These are phyloP conservation scores for Galium porrigens DNA, from an alignment of 305 asterid genomes.

Conservation along the genomic window DNA sequence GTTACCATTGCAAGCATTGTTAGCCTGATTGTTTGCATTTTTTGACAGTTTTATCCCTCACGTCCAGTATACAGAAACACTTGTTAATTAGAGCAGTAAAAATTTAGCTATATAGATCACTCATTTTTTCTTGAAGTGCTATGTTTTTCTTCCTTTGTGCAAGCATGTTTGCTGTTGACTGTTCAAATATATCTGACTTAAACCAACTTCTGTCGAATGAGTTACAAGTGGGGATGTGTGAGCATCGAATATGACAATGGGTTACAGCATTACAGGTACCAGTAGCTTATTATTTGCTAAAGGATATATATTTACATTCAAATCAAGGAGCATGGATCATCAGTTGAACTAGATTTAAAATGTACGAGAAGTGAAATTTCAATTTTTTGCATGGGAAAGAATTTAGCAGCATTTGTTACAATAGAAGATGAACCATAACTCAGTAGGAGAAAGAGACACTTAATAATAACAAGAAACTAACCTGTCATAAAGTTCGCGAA, in stretches of 20 bases:
- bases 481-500: constrained; percentile 44
- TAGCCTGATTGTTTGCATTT: no score
- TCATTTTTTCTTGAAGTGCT: background rate
- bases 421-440: background rate
- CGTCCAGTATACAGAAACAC: background rate
- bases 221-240: no score
- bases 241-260: no score
- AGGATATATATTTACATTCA: background rate
- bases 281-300: background rate
- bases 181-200: background rate
- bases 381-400: background rate
- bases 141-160: background rate
- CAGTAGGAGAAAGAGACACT: constrained; percentile 1
- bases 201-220: background rate
- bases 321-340: background rate
- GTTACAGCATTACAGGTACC: background rate
- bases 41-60: background rate
- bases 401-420: background rate
- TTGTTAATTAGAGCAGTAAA: background rate
- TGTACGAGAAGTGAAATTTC: background rate
- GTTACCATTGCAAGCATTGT: background rate
- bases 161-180: background rate
- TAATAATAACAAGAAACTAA: constrained; percentile 27
- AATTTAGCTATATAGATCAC: background rate
- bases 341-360: background rate